phyloP scores from a whole-genome alignment of 345 rosid genomes.

The Salix brachista region DNA sequence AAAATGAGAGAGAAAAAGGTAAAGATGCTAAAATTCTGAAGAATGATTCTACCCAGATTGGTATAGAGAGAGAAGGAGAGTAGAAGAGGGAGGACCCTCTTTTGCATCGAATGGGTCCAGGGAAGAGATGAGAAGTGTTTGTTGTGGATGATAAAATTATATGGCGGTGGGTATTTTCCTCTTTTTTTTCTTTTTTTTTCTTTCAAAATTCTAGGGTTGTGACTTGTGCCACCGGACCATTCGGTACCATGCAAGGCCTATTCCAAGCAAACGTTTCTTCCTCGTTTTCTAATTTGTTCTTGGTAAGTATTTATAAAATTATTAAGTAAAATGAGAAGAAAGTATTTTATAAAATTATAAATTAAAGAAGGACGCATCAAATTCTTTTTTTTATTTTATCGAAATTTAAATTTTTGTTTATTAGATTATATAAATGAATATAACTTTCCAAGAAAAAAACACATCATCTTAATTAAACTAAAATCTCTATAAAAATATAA shows the following conservation, averaged over 20 bases:
- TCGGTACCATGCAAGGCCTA: background rate
- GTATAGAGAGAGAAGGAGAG: no score
- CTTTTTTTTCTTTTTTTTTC: background rate
- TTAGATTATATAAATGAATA: no score
- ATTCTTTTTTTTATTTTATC: no score
- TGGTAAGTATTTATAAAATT: no score
- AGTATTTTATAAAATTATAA: no score
- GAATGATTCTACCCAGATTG: constrained; percentile 12
- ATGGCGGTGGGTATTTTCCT: background rate
- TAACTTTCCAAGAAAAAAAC: no score
- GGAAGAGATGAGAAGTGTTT: background rate
- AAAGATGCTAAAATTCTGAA: constrained; percentile 2
- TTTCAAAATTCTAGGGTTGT: background rate
- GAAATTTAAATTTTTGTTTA: no score
- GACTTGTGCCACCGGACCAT: background rate
- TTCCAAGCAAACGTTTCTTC: background rate
- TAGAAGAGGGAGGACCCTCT: background rate
- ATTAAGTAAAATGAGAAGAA: no score
- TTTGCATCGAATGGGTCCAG: background rate
- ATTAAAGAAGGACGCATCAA: no score
- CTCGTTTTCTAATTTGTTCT: background rate
- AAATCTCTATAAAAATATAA: no score
- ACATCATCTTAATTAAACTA: no score
- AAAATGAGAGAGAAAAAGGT: background rate
- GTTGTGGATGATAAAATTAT: background rate